Evolutionary conservation across 169 alveolate genomes (phyloP).

Genomic region (Nephromyces sp.): DNA sequence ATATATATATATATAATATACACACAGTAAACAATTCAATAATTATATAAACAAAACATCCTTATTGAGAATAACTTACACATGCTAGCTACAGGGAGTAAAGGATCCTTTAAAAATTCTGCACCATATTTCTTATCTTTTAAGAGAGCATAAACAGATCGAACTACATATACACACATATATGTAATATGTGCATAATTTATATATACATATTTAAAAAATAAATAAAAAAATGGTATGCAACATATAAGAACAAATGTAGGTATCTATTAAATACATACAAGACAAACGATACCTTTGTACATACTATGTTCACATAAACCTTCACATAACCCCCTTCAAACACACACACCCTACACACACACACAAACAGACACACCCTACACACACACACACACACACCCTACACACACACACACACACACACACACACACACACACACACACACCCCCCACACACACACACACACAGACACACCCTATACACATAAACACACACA

Average conservation of each 20-base stretch:
- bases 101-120: constrained; percentile 65
- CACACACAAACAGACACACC: background rate
- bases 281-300: background rate
- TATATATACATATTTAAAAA: background rate
- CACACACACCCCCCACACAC: background rate
- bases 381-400: background rate
- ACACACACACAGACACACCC: background rate
- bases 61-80: constrained; percentile 26
- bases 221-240: background rate
- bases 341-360: background rate
- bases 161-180: constrained; percentile 50
- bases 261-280: background rate
- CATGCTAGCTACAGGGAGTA: constrained; percentile 65
- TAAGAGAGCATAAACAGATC: constrained; percentile 67
- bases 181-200: too few species aligned
- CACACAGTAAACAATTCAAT: too few species aligned
- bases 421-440: background rate
- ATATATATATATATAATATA: background rate
- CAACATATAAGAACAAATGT: background rate
- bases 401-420: background rate
- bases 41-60: background rate
- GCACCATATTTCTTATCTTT: constrained; percentile 60
- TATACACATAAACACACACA: background rate
- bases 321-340: background rate
- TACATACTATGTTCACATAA: background rate